Evolutionary conservation across 129 eudicot species (phyloP).

Genomic region (Ambrosia trifida): DNA sequence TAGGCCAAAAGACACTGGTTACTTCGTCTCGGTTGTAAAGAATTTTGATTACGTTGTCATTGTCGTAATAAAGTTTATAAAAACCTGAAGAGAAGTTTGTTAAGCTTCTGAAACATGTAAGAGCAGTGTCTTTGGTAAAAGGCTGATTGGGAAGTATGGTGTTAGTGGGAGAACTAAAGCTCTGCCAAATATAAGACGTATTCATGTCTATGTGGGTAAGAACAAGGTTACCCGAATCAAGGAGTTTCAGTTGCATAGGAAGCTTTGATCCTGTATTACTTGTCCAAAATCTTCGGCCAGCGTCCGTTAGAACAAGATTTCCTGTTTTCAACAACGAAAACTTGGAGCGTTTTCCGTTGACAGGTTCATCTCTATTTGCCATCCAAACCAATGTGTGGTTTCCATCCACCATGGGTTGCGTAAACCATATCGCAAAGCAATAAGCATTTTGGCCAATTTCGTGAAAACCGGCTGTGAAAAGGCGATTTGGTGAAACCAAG

Average conservation of each 20-base stretch:
- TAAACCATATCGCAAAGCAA: slow-evolving; percentile 24
- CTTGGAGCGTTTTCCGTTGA: too few relatives aligned
- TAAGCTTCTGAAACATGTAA: slow-evolving; percentile 37
- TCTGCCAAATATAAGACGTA: slow-evolving; percentile 42
- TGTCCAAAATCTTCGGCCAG: slow-evolving; percentile 24
- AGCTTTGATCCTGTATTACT: slow-evolving; percentile 22
- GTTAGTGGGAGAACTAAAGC: slow-evolving; percentile 51
- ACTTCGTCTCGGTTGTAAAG: slow-evolving; percentile 36
- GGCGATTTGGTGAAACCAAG: too few relatives aligned
- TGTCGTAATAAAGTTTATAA: slow-evolving; percentile 38
- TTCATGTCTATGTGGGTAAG: slow-evolving; percentile 1
- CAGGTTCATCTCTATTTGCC: too few relatives aligned
- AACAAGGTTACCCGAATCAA: slow-evolving; percentile 42
- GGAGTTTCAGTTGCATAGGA: slow-evolving; percentile 23
- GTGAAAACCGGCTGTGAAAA: too few relatives aligned
- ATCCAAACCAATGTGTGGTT: too few relatives aligned
- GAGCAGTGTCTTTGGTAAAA: slow-evolving; percentile 24
- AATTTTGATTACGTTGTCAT: slow-evolving; percentile 42
- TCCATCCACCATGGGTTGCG: slow-evolving; percentile 25
- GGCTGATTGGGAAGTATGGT: slow-evolving; percentile 50
- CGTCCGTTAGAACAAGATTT: too few relatives aligned
- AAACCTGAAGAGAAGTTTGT: slow-evolving; percentile 43
- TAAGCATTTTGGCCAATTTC: too few relatives aligned
- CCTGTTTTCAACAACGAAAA: too few relatives aligned
- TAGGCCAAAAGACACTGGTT: slow-evolving; percentile 38